Conservation (phyloP, 345 rosid genomes). For the Clarkia xantiana region DNA sequence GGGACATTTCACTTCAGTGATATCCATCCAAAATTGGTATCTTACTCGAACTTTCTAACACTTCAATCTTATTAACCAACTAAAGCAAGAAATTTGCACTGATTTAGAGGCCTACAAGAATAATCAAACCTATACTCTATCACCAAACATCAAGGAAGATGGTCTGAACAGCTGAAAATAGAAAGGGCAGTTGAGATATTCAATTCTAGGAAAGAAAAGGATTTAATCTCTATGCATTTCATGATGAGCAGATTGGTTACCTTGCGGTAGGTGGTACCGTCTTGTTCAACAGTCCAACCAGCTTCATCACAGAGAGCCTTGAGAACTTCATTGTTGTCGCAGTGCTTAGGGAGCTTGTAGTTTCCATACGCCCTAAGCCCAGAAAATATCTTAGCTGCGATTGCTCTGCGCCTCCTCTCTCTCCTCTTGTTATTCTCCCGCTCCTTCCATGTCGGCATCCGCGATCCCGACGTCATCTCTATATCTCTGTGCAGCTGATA, state of each 20-base stretch:
- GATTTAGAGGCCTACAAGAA: no score
- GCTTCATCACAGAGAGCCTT: slow-evolving; percentile 80
- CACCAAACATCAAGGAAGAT: no score
- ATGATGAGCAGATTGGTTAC: slow-evolving; percentile 12
- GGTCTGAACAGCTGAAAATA: no score
- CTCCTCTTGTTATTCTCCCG: slow-evolving; percentile 84
- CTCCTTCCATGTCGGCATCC: slow-evolving; percentile 78
- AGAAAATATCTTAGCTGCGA: slow-evolving; percentile 71
- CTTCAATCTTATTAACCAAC: no score
- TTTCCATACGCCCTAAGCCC: slow-evolving; percentile 77
- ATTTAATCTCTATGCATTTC: no score
- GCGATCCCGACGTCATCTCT: slow-evolving; percentile 57
- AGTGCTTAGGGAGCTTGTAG: slow-evolving; percentile 84
- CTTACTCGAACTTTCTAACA: no score
- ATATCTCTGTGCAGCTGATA: slow-evolving; percentile 2
- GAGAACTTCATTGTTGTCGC: slow-evolving; percentile 83
- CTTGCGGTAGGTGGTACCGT: slow-evolving; percentile 86
- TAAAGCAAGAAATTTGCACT: no score
- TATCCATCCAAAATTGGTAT: no score
- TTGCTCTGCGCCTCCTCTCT: slow-evolving; percentile 76
- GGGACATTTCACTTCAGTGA: no score
- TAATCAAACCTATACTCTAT: no score
- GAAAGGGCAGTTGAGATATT: no score
- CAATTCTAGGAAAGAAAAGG: not conserved
- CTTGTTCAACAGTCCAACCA: slow-evolving; percentile 77